phyloP scores from a whole-genome alignment of 805 yeast species.

The Lachancea quebecensis region DNA sequence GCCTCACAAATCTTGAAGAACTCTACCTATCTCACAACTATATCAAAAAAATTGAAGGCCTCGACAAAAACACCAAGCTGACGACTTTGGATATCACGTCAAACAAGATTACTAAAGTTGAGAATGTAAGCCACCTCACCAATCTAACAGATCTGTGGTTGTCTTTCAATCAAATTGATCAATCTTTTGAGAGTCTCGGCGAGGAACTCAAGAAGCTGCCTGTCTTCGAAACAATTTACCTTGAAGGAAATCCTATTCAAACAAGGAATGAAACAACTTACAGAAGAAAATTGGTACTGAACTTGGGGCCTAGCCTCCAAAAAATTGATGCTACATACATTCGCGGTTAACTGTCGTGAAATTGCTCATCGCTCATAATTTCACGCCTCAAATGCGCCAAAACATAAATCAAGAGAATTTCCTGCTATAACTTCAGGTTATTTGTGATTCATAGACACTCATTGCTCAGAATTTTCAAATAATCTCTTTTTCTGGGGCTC shows the following conservation, averaged over 20 bases:
- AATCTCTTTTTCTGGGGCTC: too few relatives aligned
- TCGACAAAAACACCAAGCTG: conserved; percentile 62
- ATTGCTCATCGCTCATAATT: too few relatives aligned
- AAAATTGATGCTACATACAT: conserved; percentile 91
- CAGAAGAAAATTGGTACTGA: conserved; percentile 70
- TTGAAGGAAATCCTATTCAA: conserved; percentile 91
- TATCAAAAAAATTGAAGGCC: conserved; percentile 63
- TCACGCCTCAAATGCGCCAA: too few relatives aligned
- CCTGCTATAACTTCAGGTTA: too few relatives aligned
- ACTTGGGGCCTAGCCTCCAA: conserved; percentile 52
- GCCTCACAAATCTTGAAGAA: conserved; percentile 68
- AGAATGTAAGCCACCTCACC: conserved; percentile 55
- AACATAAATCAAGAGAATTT: too few relatives aligned
- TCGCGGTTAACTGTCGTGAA: conserved; percentile 16
- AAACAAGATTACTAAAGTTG: conserved; percentile 56
- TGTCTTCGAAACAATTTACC: conserved; percentile 77
- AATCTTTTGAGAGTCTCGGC: conserved; percentile 60
- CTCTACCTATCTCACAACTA: conserved; percentile 84
- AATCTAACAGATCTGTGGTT: conserved; percentile 94
- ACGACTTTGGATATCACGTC: conserved; percentile 75
- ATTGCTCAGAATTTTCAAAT: too few relatives aligned
- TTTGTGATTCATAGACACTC: too few relatives aligned
- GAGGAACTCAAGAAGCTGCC: conserved; percentile 55
- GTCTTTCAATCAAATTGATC: conserved; percentile 61
- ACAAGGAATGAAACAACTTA: conserved; percentile 66